Evolutionary conservation across 1,284 basidiomycete species (phyloP).

Genomic region (Heterobasidion annosum): DNA sequence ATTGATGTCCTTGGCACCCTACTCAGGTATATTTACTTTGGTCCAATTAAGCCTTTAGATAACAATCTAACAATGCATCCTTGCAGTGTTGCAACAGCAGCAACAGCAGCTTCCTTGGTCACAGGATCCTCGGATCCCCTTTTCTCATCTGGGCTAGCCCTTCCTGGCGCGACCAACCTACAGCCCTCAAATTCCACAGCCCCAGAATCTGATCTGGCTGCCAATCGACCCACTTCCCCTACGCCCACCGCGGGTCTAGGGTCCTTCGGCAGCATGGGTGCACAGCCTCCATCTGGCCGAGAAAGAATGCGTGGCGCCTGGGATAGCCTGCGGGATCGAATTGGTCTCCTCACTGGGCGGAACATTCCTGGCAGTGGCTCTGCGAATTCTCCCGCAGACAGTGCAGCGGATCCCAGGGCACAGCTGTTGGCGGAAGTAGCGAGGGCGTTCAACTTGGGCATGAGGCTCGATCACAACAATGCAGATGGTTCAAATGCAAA

Average conservation of each 20-base stretch:
- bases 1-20: conserved; percentile 75
- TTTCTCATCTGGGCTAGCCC: conserved; percentile 39
- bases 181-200: conserved; percentile 11
- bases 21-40: conserved; percentile 43
- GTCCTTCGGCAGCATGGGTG: conserved; percentile 12
- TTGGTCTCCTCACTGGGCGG: conserved; percentile 23
- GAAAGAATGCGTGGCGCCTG: conserved; percentile 50
- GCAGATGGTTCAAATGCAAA: neutral
- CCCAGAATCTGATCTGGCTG: neutral
- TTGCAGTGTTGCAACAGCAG: conserved; percentile 67
- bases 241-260: conserved; percentile 38
- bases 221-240: conserved; percentile 33
- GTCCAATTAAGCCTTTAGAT: neutral
- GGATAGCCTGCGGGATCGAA: conserved; percentile 55
- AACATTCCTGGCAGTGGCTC: conserved; percentile 3
- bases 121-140: conserved; percentile 53
- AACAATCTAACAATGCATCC: neutral
- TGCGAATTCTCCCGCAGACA: conserved; percentile 4
- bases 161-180: conserved; percentile 11
- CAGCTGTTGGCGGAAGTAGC: conserved; percentile 69
- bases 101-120: conserved; percentile 66
- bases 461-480: conserved; percentile 31
- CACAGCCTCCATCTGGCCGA: conserved; percentile 10
- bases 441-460: conserved; percentile 61
- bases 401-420: conserved; percentile 41